Percentiles rank a stretch among this genome's conserved stretches.
These are phyloP conservation scores for Hawksworthiomyces lignivorus DNA, from an alignment of 2,329 filamentous ascomycete genomes.

Conservation along the genomic window DNA sequence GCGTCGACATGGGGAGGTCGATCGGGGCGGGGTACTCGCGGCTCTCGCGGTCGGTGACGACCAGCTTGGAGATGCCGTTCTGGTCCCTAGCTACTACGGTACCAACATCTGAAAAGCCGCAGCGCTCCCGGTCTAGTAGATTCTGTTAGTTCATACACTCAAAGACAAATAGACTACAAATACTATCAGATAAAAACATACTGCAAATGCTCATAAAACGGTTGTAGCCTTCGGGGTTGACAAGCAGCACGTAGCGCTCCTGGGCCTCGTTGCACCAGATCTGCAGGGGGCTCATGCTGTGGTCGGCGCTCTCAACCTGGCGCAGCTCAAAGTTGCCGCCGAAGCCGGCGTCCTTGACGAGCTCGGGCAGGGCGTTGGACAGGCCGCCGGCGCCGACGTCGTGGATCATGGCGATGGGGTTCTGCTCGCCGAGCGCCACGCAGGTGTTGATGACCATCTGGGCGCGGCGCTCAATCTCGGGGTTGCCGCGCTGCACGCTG, in stretches of 20 bases:
- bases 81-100: slow-evolving; percentile 58
- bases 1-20: slow-evolving; percentile 77
- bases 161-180: slow-evolving; percentile 6
- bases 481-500: slow-evolving; percentile 93
- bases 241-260: slow-evolving; percentile 87
- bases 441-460: slow-evolving; percentile 99
- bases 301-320: slow-evolving; percentile 84
- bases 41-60: slow-evolving; percentile 76
- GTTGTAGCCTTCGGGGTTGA: slow-evolving; percentile 74
- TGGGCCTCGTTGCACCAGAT: slow-evolving; percentile 98
- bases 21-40: slow-evolving; percentile 69
- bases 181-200: slow-evolving; percentile 23
- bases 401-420: slow-evolving; percentile 93
- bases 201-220: slow-evolving; percentile 60
- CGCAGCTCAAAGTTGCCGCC: slow-evolving; percentile 92
- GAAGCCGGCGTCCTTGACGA: slow-evolving; percentile 85
- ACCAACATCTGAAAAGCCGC: slow-evolving; percentile 87
- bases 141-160: slow-evolving; percentile 9
- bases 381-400: slow-evolving; percentile 90
- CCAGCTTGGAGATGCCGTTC: slow-evolving; percentile 60
- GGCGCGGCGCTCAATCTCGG: slow-evolving; percentile 88
- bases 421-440: slow-evolving; percentile 71
- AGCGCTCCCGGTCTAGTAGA: slow-evolving; percentile 66
- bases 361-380: slow-evolving; percentile 69
- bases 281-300: slow-evolving; percentile 87